These are phyloP conservation scores for Pseudomicrostroma phylloplanum DNA, from an alignment of 1,284 basidiomycete genomes.

Conservation along the genomic window DNA sequence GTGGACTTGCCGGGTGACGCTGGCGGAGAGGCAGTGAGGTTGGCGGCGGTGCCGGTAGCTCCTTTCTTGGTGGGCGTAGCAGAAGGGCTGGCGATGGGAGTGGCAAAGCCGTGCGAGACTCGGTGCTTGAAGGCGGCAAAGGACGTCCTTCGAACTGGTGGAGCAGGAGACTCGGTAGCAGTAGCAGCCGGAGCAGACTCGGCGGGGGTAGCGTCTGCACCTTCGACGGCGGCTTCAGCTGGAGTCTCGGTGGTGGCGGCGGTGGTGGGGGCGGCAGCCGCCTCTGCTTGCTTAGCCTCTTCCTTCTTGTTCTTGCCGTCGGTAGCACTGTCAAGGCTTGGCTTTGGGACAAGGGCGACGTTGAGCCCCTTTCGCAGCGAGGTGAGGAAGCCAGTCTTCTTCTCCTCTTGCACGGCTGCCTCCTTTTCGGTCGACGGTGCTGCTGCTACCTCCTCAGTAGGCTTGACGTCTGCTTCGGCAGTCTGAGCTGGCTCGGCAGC, in stretches of 20 bases:
- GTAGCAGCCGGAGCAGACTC: not conserved
- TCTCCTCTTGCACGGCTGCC: too few species aligned
- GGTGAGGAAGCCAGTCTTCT: too few species aligned
- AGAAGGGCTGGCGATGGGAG: not conserved
- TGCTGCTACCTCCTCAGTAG: too few species aligned
- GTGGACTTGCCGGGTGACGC: too few species aligned
- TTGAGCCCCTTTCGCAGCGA: too few species aligned
- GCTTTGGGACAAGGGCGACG: too few species aligned
- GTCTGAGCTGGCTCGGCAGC: too few species aligned
- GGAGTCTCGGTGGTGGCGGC: not conserved
- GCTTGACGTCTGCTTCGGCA: too few species aligned
- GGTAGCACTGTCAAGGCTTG: too few species aligned
- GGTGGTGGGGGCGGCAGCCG: not conserved
- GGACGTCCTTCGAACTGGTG: not conserved
- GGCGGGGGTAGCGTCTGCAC: not conserved
- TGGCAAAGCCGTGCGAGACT: not conserved
- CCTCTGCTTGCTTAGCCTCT: not conserved
- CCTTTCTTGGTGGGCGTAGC: not conserved
- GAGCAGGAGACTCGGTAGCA: not conserved
- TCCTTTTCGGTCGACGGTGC: too few species aligned
- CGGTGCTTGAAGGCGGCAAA: not conserved
- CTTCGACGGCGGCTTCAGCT: not conserved
- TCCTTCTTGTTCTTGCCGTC: not conserved
- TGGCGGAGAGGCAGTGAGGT: not conserved
- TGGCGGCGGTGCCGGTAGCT: not conserved